Evolutionary conservation across 2,329 filamentous ascomycete genomes (phyloP).

Genomic region (Neospermospora avenae): DNA sequence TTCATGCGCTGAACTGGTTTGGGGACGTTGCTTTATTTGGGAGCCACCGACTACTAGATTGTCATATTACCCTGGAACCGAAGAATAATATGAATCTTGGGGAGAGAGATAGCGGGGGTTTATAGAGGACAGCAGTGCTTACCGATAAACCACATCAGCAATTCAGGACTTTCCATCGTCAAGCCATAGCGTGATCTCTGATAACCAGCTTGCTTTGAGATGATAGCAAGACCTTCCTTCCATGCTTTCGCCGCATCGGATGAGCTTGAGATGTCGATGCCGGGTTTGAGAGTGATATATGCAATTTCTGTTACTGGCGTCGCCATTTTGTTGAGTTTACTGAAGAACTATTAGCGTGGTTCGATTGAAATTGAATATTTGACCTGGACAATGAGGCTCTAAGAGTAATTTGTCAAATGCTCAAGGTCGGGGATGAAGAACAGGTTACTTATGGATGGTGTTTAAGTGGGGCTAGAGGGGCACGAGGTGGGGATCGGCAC

Average conservation of each 20-base stretch:
- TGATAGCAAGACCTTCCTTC: constrained; percentile 35
- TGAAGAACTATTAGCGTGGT: too few relatives aligned
- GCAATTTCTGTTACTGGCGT: constrained; percentile 38
- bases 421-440: too few relatives aligned
- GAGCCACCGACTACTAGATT: too few relatives aligned
- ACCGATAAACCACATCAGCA: constrained; percentile 42
- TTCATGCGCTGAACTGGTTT: too few relatives aligned
- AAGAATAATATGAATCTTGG: neutral
- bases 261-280: constrained; percentile 31
- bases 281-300: constrained; percentile 38
- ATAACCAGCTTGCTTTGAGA: constrained; percentile 37
- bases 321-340: neutral
- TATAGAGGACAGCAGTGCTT: neutral
- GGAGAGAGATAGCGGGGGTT: neutral
- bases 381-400: too few relatives aligned
- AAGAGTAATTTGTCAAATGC: too few relatives aligned
- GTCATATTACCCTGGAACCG: neutral
- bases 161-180: constrained; percentile 40
- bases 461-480: too few relatives aligned
- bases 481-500: too few relatives aligned
- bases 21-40: too few relatives aligned
- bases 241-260: constrained; percentile 32
- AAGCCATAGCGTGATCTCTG: constrained; percentile 37
- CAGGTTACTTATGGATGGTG: too few relatives aligned
- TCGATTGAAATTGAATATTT: neutral